These are phyloP conservation scores for Annulohypoxylon stygium DNA, from an alignment of 495 filamentous ascomycete species.

Conservation along the genomic window DNA sequence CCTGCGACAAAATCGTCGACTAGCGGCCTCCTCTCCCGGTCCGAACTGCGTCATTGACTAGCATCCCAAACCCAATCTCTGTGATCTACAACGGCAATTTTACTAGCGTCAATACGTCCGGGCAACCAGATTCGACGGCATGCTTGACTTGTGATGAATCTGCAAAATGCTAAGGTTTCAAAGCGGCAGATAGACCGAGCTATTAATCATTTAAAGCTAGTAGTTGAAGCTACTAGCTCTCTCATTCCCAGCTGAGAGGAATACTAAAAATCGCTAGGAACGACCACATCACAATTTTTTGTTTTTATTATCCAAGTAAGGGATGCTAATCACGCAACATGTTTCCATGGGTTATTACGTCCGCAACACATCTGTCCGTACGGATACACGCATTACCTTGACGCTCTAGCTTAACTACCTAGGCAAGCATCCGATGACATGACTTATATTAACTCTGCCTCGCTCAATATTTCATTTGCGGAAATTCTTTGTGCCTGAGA, in stretches of 20 bases:
- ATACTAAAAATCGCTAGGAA: no score
- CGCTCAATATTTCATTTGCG: not conserved
- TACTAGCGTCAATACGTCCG: slow-evolving; percentile 27
- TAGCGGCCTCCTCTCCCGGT: slow-evolving; percentile 30
- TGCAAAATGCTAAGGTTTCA: slow-evolving; percentile 19
- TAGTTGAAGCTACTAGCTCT: not conserved
- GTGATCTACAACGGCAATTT: slow-evolving; percentile 42
- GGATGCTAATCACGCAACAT: not conserved
- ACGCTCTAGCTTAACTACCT: not conserved
- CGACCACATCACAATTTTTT: not conserved
- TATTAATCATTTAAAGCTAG: not conserved
- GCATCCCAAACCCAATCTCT: slow-evolving; percentile 38
- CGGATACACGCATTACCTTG: slow-evolving; percentile 1
- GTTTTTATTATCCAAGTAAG: slow-evolving; percentile 1
- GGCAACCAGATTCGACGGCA: slow-evolving; percentile 16
- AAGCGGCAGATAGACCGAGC: slow-evolving; percentile 7
- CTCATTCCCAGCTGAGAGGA: not conserved
- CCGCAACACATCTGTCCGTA: slow-evolving; percentile 8
- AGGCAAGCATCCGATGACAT: not conserved
- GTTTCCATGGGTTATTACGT: slow-evolving; percentile 12
- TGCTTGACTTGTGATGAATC: slow-evolving; percentile 3
- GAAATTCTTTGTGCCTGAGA: not conserved
- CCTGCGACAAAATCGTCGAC: slow-evolving; percentile 40
- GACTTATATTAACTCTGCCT: not conserved
- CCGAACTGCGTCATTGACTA: slow-evolving; percentile 37